phyloP scores from a whole-genome alignment of 2,329 filamentous ascomycete species.

The Pseudocercospora cruenta region DNA sequence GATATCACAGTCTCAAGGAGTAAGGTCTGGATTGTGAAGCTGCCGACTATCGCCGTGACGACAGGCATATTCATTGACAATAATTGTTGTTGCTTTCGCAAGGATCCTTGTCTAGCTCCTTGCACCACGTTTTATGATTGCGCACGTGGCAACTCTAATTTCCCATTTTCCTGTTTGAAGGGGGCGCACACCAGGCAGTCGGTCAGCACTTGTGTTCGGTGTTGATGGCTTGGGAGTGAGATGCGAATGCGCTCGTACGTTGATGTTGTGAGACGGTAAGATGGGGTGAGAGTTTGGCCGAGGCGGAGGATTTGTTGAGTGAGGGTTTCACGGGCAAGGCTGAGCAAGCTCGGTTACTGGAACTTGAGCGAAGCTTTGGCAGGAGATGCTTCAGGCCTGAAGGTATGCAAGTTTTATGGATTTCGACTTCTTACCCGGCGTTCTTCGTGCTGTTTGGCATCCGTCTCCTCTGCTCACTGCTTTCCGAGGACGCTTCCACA shows the following conservation, averaged over 20 bases:
- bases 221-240: too few relatives aligned
- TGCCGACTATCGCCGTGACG: neutral
- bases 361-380: neutral
- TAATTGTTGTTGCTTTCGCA: neutral
- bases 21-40: neutral
- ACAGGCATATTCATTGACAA: neutral
- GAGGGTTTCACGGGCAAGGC: neutral
- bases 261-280: neutral
- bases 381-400: neutral
- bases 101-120: neutral
- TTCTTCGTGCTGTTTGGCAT: neutral
- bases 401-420: too few relatives aligned
- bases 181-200: neutral
- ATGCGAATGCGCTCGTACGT: too few relatives aligned
- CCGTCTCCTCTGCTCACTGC: neutral
- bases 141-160: constrained; percentile 2
- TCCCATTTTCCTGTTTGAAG: neutral
- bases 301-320: neutral
- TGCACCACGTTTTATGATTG: constrained; percentile 1
- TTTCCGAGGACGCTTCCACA: constrained; percentile 1
- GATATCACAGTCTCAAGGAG: neutral
- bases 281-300: neutral
- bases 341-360: neutral
- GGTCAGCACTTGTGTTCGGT: neutral
- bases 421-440: neutral